Percentiles rank a stretch among this genome's conserved stretches.
phyloP scores from a whole-genome alignment of 768 basidiomycete genomes.

The Tricholoma sp. region DNA sequence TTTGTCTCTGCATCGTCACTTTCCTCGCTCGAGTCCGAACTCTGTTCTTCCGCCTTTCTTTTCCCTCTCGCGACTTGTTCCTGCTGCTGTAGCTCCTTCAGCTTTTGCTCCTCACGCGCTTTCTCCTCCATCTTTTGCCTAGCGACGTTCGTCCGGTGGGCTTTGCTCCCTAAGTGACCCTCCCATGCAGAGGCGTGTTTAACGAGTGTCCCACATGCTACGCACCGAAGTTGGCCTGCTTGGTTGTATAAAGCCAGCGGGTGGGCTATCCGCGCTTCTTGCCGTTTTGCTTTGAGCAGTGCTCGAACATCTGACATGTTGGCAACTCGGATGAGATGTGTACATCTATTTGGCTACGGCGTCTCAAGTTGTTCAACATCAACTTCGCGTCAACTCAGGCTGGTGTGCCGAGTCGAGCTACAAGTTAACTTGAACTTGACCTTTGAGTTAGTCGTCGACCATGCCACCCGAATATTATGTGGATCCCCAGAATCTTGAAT shows the following conservation, averaged over 20 bases:
- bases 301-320: slow-evolving; percentile 77
- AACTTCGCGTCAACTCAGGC: too few species aligned
- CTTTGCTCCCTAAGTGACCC: slow-evolving; percentile 79
- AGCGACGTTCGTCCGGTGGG: slow-evolving; percentile 62
- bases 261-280: slow-evolving; percentile 68
- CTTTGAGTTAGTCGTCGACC: too few species aligned
- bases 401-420: too few species aligned
- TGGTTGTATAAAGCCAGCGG: slow-evolving; percentile 66
- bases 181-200: slow-evolving; percentile 86
- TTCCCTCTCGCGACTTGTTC: slow-evolving; percentile 29
- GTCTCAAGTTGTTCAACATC: background rate
- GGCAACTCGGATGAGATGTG: background rate
- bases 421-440: too few species aligned
- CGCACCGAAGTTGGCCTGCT: slow-evolving; percentile 64
- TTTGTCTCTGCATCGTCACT: slow-evolving; percentile 23
- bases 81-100: slow-evolving; percentile 27
- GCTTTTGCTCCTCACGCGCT: slow-evolving; percentile 29
- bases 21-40: slow-evolving; percentile 11
- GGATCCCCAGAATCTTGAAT: too few species aligned
- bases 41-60: slow-evolving; percentile 29
- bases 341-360: background rate
- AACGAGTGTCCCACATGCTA: slow-evolving; percentile 54
- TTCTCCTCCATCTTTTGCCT: slow-evolving; percentile 54
- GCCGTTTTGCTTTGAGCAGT: slow-evolving; percentile 77
- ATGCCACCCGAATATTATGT: too few species aligned